Conservation (phyloP, 1,284 basidiomycete species). For the Cutaneotrichosporon mucoides region DNA sequence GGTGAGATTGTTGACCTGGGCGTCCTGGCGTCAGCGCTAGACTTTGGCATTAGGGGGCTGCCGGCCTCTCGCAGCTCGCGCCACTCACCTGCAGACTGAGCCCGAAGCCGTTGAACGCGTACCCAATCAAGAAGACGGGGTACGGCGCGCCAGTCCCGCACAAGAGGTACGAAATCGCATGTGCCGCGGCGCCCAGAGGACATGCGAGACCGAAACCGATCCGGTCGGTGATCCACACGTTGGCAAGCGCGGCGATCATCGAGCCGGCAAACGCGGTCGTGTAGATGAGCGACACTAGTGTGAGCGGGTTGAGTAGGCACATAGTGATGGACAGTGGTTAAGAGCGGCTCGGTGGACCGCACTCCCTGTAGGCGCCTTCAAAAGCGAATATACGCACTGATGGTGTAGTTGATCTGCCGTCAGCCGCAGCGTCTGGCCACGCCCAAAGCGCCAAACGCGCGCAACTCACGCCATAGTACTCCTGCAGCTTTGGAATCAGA, state of each 20-base stretch:
- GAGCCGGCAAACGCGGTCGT: slow-evolving; percentile 9
- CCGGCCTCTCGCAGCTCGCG: no score
- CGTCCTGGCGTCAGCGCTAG: slow-evolving; percentile 7
- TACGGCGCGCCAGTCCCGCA: slow-evolving; percentile 14
- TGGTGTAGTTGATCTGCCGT: slow-evolving; percentile 19
- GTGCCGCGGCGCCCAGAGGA: slow-evolving; percentile 5
- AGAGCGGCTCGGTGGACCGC: no score
- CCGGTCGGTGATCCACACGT: slow-evolving; percentile 57
- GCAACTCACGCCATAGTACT: slow-evolving; percentile 16
- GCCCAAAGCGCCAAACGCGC: no score
- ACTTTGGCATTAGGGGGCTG: no score
- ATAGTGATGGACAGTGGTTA: no score
- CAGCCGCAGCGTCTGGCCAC: not conserved
- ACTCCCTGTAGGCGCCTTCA: no score
- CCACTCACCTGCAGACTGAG: not conserved
- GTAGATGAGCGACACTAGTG: slow-evolving; percentile 16
- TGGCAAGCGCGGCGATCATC: slow-evolving; percentile 31
- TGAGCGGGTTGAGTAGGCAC: no score
- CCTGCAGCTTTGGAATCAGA: slow-evolving; percentile 16
- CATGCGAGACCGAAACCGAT: slow-evolving; percentile 60
- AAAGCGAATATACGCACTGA: slow-evolving; percentile 15
- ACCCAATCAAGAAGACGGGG: slow-evolving; percentile 12
- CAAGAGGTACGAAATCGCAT: slow-evolving; percentile 9
- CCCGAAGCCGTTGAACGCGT: slow-evolving; percentile 15
- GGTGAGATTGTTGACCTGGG: slow-evolving; percentile 20